Base-by-base conservation (phyloP, 805 yeast genomes). In the Barnettozyma californica region DNA sequence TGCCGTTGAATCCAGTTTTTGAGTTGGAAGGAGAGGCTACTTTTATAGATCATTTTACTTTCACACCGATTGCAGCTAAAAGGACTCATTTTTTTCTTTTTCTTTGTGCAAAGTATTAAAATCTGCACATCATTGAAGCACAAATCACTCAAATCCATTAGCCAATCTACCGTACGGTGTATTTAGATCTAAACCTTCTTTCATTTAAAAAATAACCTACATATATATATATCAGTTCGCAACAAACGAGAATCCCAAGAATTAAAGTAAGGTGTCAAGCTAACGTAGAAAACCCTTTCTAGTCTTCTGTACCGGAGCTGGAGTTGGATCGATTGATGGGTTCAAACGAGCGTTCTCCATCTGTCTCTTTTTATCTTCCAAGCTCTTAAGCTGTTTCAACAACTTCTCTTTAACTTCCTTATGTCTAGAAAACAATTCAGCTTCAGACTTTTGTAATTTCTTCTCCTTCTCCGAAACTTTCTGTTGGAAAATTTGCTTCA, bases 371-470 rank as follows among this genome's bases (percentile, higher is more conserved):
- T 88, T 89, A 57, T 90, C 97, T 68, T 94, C 98, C 62, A 94
- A 77, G 61, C 90, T 80, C 64, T 84, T 85, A 56, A 92, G 81
- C 70, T 92, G 97, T 67, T 86, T 86, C 55, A 85, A 75, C 66
- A 94, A 78, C 70, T 88, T 89, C 64, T 92, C 97, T 70, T 92
- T 92, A 92, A 92, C 91, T 68, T 94, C 98, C 69, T 89, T 88
- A 70, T 94, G 99, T 68, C 95, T 84, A 37, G 94, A 80, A 67
- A 92, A 92, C 64, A 94, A 78, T 69, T 94, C 99, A 49, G 95
- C 94, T 73, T 94, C 99, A 42, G 96, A 88, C 71, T 88, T 87
- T 73, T 91, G 96, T 64, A 94, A 79, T 73, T 92, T 92, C 78
- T 90, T 88, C 70, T 94, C 99, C 81, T 94, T 95, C 70, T 91